A percentile compares a stretch with the other conserved stretches of the same genome.
phyloP scores from a whole-genome alignment of 495 filamentous ascomycete species.

The Penicillium fimorum region DNA sequence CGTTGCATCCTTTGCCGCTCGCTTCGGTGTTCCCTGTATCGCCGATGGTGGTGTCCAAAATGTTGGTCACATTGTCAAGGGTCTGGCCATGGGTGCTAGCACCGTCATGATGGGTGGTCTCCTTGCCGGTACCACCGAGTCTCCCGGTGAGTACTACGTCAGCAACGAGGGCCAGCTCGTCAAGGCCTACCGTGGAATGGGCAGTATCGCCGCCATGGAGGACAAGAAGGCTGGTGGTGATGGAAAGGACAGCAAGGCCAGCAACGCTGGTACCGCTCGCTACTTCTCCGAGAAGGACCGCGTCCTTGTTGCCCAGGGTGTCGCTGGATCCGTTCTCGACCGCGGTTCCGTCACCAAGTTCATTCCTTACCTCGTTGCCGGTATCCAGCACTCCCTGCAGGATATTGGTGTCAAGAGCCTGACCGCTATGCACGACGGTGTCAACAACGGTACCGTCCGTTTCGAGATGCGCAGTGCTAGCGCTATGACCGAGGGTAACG shows the following conservation, averaged over 20 bases:
- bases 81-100: conserved; percentile 86
- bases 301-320: conserved; percentile 94
- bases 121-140: conserved; percentile 95
- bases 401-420: conserved; percentile 87
- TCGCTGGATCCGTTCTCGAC: conserved; percentile 73
- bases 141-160: conserved; percentile 94
- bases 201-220: conserved; percentile 98
- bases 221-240: conserved; percentile 82
- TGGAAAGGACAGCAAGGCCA: conserved; percentile 71
- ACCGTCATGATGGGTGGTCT: conserved; percentile 99
- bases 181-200: conserved; percentile 99
- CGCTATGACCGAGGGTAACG: conserved; percentile 91
- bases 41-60: conserved; percentile 98
- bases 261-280: conserved; percentile 93
- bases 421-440: conserved; percentile 69
- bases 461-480: conserved; percentile 94
- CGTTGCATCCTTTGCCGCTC: conserved; percentile 81
- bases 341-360: conserved; percentile 88
- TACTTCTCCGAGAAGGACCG: conserved; percentile 98
- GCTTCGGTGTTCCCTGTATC: conserved; percentile 96
- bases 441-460: conserved; percentile 72
- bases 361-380: conserved; percentile 89
- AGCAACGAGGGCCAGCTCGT: conserved; percentile 93
- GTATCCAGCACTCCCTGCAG: conserved; percentile 95
- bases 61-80: conserved; percentile 98